Base-by-base conservation (phyloP, 192 early-diverging fungal species). In the Dissophora ornata region DNA sequence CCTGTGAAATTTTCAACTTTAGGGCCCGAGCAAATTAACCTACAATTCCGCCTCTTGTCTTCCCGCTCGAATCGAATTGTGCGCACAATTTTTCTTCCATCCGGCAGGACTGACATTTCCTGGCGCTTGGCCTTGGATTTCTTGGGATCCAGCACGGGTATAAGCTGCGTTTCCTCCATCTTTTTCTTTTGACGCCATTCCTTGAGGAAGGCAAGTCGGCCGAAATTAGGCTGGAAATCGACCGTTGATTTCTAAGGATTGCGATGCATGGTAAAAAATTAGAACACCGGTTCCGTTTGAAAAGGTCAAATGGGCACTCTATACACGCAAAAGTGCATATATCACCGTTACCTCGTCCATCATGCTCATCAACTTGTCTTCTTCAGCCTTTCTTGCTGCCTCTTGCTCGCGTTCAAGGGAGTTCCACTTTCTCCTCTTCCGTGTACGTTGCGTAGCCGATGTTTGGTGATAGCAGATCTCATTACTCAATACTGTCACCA, bases 161-260 rank as follows among this genome's bases (percentile, higher is more conserved):
- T 75, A 2, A 80, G 68, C 53, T 91, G 85, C 0, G 82, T 77
- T n/a, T 84, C 85, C 49, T 67, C 73, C 52, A 80, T 75, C 36
- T 81, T 70, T 46, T 88, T 87, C 79, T 87, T 88, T 46, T 85
- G 79, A 22, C 90, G 84, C 89, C 90, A 90, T 29, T 92, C 90
- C 60, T 86, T 85, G 56, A 92, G 81, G 73, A 87, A 88, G 19
- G 90, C 84, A 10, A 92, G 82, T 25, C 87, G 87, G 38, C 78
- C 86, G 80, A 92, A 92, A 71, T 87, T 90, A 18, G 85, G 90
- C 70, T 90, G 85, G 45, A 92, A 92, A 36, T 82, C 82, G 52
- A 83, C 81, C 12, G 52, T 25, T 32, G 82, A 73, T 70, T 85
- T 82, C 42, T 80, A 67, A 45, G 61, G 51, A 50, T 62, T 44